Percentiles rank a stretch among this genome's conserved stretches.
phyloP scores from a whole-genome alignment of 495 filamentous ascomycete genomes.

The Penicillium alfredii region DNA sequence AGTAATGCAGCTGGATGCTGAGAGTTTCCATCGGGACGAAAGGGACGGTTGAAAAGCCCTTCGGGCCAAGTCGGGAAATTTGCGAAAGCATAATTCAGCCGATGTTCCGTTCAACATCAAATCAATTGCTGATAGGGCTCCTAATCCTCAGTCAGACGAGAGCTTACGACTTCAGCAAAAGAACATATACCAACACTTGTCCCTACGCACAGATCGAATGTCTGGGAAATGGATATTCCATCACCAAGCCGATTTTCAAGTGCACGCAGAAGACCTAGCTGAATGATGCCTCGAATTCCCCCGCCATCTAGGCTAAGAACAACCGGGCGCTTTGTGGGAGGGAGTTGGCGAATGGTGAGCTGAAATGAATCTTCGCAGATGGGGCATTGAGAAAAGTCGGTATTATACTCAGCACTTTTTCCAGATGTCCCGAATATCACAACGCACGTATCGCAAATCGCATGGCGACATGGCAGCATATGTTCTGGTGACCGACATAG shows the following conservation, averaged over 20 bases:
- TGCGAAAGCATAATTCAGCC: slow-evolving; percentile 6
- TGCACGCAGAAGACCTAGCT: slow-evolving; percentile 38
- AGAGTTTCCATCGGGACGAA: background rate
- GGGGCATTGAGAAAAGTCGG: slow-evolving; percentile 19
- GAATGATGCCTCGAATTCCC: slow-evolving; percentile 44
- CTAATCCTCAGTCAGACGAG: slow-evolving; percentile 1
- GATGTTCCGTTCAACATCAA: slow-evolving; percentile 3
- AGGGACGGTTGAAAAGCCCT: slow-evolving; percentile 4
- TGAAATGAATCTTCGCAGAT: slow-evolving; percentile 34
- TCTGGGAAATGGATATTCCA: slow-evolving; percentile 32
- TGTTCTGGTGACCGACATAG: slow-evolving; percentile 22
- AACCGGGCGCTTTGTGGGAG: slow-evolving; percentile 41
- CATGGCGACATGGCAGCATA: slow-evolving; percentile 27
- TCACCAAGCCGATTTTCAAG: slow-evolving; percentile 38
- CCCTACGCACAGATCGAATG: slow-evolving; percentile 49
- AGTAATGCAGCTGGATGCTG: background rate
- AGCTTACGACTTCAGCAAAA: background rate
- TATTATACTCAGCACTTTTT: slow-evolving; percentile 11
- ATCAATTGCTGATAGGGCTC: slow-evolving; percentile 3
- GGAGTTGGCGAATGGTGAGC: slow-evolving; percentile 19
- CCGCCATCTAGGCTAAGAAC: slow-evolving; percentile 55
- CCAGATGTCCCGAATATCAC: slow-evolving; percentile 15
- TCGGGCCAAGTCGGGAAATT: slow-evolving; percentile 10
- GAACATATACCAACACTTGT: slow-evolving; percentile 41
- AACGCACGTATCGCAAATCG: slow-evolving; percentile 28